Evolutionary conservation across 176 grass and related monocot genomes (phyloP), one percentile per base, ranked within the genome.

Genomic region (Thalia dealbata): DNA sequence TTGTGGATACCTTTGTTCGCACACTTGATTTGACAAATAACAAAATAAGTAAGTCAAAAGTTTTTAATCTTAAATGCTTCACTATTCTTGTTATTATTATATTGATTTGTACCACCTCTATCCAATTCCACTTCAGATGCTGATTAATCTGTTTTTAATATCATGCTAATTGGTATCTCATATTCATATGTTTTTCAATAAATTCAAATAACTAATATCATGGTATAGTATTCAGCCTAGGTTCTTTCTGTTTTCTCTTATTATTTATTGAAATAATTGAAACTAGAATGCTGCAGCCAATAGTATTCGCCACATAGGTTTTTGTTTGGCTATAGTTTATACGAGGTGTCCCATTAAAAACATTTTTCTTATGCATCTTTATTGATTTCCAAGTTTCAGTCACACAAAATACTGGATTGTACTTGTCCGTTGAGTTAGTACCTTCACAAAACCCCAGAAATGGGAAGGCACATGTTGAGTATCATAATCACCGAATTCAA

Each of bases 1-100:
- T 88, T 74, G 87, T 97, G 64, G 95, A 86, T 14, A 92, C 78
- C 76, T 86, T 76, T 77, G 71, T 97, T 79, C 92, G 95, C 73
- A 93, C 81, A 50, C 90, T 97, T 71, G 95, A 97, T 86, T 83
- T 97, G 72, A 97, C 95, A 64, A 97, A 97, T 79, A 97, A 97
- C 77, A 97, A 84, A 77, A 88, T 97, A 88, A 85, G 95, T 92
- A 92, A 70, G 61, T 64, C 56, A 23, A n/a, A 8, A 7, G n/a
- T 44, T 5, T n/a, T n/a, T 5, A 68, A 23, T 43, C 23, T 42
- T 66, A 14, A 12, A 3, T 8, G 32, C 38, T 67, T 68, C 65
- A 68, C 10, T 44, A 44, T n/a, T 22, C 35, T 23, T 43, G 38
- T 67, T 0, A 64, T 35, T 24, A 14, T 64, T 35, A 22, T 68